Evolutionary conservation across 2,329 filamentous ascomycete genomes (phyloP).

Genomic region (Verticillium isaacii): DNA sequence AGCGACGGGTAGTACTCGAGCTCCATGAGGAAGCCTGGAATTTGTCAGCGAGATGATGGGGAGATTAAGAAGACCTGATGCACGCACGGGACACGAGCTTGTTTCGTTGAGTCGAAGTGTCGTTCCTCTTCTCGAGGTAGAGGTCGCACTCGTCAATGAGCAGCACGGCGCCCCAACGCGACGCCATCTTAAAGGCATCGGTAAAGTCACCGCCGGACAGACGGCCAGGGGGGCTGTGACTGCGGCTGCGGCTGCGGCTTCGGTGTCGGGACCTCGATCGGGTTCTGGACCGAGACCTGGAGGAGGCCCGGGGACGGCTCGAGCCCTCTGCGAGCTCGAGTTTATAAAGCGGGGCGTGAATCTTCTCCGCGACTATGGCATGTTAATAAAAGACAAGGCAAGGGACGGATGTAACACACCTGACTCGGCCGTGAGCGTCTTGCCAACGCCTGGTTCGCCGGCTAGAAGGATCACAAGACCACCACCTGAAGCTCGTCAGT

Average conservation of each 20-base stretch:
- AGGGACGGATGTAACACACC: background rate
- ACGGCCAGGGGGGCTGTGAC: conserved; percentile 13
- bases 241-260: conserved; percentile 1
- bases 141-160: conserved; percentile 83
- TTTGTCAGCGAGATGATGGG: background rate
- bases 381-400: background rate
- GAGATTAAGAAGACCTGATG: background rate
- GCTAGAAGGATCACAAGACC: conserved; percentile 6
- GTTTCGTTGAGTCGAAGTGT: conserved; percentile 6
- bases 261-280: background rate
- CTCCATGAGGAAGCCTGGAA: conserved; percentile 62
- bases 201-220: conserved; percentile 41
- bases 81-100: conserved; percentile 8
- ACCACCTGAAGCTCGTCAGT: background rate
- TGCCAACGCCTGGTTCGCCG: conserved; percentile 9
- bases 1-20: conserved; percentile 93
- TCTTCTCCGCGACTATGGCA: conserved; percentile 27
- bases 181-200: conserved; percentile 37
- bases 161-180: conserved; percentile 72
- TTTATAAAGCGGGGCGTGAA: conserved; percentile 31
- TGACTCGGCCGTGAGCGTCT: conserved; percentile 6
- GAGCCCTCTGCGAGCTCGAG: conserved; percentile 57
- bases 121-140: conserved; percentile 74
- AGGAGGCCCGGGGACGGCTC: conserved; percentile 44
- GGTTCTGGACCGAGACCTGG: background rate